phyloP scores from a whole-genome alignment of 352 stramenopile species.

The Phytopythium helicoides region DNA sequence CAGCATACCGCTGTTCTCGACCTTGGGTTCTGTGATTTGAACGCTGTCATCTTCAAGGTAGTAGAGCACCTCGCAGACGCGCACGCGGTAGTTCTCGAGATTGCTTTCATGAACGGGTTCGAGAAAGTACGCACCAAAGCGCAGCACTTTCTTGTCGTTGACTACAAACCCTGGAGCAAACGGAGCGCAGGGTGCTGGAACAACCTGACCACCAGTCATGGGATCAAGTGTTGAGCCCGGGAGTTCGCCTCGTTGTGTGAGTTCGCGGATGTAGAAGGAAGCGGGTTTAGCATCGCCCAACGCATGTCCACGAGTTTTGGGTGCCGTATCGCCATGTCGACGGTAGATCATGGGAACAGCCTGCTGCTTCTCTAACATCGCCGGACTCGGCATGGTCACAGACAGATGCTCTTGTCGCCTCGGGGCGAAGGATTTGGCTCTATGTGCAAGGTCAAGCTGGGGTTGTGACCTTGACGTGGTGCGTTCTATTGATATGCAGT shows the following conservation, averaged over 20 bases:
- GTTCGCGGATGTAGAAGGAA: constrained; percentile 69
- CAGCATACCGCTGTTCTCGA: constrained; percentile 88
- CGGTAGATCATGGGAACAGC: constrained; percentile 82
- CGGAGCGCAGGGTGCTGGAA: constrained; percentile 34
- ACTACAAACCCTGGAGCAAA: constrained; percentile 72
- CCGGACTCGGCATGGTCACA: constrained; percentile 47
- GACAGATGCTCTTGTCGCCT: constrained; percentile 1
- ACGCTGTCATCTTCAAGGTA: constrained; percentile 89
- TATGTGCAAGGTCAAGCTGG: neutral
- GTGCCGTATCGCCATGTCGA: constrained; percentile 67
- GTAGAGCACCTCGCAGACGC: constrained; percentile 74
- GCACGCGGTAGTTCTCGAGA: constrained; percentile 83
- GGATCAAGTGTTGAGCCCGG: constrained; percentile 44
- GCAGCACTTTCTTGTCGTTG: constrained; percentile 81
- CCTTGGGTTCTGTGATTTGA: constrained; percentile 86
- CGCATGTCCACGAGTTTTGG: constrained; percentile 58
- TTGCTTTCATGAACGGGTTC: constrained; percentile 87
- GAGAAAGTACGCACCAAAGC: constrained; percentile 87
- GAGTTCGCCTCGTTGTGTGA: constrained; percentile 50
- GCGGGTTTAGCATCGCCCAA: constrained; percentile 62
- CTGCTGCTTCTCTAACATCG: constrained; percentile 69
- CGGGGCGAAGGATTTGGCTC: neutral
- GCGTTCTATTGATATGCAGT: neutral
- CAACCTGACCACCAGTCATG: constrained; percentile 10
- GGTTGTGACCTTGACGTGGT: neutral